phyloP scores from a whole-genome alignment of 1,284 basidiomycete species.

The Marasmius sp. region DNA sequence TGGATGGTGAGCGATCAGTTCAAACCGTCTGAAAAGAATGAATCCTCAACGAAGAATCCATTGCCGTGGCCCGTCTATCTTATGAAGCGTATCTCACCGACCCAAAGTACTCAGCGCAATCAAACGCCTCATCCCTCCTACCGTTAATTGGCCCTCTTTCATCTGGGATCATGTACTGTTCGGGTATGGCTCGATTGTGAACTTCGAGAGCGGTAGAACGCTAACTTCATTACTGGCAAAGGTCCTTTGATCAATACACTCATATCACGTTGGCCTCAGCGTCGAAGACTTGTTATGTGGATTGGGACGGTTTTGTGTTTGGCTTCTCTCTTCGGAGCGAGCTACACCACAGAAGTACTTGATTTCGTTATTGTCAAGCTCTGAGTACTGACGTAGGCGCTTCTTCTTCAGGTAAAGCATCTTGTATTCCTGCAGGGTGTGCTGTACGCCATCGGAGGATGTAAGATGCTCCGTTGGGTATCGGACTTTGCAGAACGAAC shows the following conservation, averaged over 20 bases:
- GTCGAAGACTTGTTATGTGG: conserved; percentile 28
- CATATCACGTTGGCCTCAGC: conserved; percentile 29
- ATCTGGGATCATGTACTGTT: conserved; percentile 35
- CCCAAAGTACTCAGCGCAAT: conserved; percentile 22
- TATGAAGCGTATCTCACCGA: conserved; percentile 30
- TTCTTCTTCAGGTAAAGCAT: neutral
- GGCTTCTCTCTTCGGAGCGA: conserved; percentile 33
- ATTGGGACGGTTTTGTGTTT: conserved; percentile 28
- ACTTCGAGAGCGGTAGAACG: neutral
- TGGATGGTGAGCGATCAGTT: conserved; percentile 16
- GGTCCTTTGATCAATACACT: conserved; percentile 26
- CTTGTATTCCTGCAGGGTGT: conserved; percentile 39
- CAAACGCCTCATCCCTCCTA: conserved; percentile 26
- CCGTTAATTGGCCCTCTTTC: conserved; percentile 33
- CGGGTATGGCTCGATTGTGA: conserved; percentile 20
- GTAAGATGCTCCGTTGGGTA: conserved; percentile 19
- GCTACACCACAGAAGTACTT: conserved; percentile 29
- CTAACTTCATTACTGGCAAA: conserved; percentile 2
- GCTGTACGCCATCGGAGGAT: conserved; percentile 36
- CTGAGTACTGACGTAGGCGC: too few relatives aligned
- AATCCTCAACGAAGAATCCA: neutral
- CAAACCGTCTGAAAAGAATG: neutral
- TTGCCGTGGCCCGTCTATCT: neutral
- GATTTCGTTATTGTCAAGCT: too few relatives aligned
- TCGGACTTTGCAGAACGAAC: neutral